Conservation (phyloP, 2,329 filamentous ascomycete genomes). For the Ascosphaera pollenicola region DNA sequence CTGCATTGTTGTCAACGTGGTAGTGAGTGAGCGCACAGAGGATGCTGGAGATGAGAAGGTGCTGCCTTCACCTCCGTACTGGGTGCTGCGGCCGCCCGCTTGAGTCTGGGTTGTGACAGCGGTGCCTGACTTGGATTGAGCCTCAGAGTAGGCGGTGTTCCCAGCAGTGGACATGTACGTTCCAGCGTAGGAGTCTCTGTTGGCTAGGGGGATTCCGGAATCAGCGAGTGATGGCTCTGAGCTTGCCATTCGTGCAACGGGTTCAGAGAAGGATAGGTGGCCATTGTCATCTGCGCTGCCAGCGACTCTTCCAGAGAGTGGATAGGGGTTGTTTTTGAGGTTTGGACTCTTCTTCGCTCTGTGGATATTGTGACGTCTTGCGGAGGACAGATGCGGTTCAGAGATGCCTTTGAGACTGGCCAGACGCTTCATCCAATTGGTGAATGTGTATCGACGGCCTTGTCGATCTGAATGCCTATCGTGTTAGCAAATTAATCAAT, state of each 20-base stretch:
- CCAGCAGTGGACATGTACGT: constrained; percentile 68
- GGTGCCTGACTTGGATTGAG: constrained; percentile 64
- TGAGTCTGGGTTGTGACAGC: constrained; percentile 30
- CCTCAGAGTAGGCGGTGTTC: constrained; percentile 53
- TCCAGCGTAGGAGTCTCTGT: constrained; percentile 32
- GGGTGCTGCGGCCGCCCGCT: constrained; percentile 40
- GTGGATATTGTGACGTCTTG: constrained; percentile 12
- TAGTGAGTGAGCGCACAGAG: constrained; percentile 42
- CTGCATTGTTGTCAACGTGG: constrained; percentile 44
- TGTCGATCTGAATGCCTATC: constrained; percentile 34
- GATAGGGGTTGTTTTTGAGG: constrained; percentile 79
- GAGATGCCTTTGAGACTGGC: constrained; percentile 64
- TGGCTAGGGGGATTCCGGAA: constrained; percentile 18
- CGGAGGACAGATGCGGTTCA: constrained; percentile 23
- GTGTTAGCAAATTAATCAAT: too few relatives aligned
- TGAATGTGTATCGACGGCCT: constrained; percentile 63
- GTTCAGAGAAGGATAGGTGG: constrained; percentile 28
- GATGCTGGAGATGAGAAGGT: constrained; percentile 44
- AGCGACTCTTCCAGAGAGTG: constrained; percentile 45
- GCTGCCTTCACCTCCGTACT: constrained; percentile 44
- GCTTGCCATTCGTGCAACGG: constrained; percentile 22
- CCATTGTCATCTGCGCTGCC: constrained; percentile 22
- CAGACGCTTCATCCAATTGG: constrained; percentile 85
- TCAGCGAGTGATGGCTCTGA: constrained; percentile 37
- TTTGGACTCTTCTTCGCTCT: constrained; percentile 28